phyloP scores from a whole-genome alignment of 805 yeast genomes.

The Komagataella pastoris region DNA sequence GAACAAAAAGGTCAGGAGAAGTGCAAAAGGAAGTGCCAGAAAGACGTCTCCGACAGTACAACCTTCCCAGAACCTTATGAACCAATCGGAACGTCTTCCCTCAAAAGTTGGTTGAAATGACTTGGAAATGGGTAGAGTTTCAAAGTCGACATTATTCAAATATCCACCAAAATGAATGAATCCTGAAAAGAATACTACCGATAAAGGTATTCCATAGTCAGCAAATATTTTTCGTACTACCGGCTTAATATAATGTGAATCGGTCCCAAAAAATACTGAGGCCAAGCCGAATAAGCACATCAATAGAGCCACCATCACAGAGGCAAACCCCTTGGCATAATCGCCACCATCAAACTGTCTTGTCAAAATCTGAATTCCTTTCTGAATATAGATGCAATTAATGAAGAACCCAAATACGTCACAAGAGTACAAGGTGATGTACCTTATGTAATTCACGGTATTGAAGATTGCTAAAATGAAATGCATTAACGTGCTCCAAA shows the following conservation, averaged over 20 bases:
- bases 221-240: constrained; percentile 54
- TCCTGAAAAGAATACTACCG: constrained; percentile 85
- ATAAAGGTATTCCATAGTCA: constrained; percentile 77
- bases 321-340: constrained; percentile 48
- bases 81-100: constrained; percentile 52
- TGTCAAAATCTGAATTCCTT: constrained; percentile 73
- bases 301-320: constrained; percentile 59
- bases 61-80: constrained; percentile 60
- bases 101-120: constrained; percentile 64
- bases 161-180: constrained; percentile 86
- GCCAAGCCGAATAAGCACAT: constrained; percentile 71
- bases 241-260: constrained; percentile 49
- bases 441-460: constrained; percentile 49
- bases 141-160: constrained; percentile 40
- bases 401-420: constrained; percentile 91
- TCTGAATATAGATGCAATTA: constrained; percentile 76
- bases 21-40: constrained; percentile 85
- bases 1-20: constrained; percentile 70
- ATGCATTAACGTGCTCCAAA: constrained; percentile 86
- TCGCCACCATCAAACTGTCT: constrained; percentile 44
- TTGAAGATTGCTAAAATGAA: constrained; percentile 58
- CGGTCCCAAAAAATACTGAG: constrained; percentile 39
- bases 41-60: constrained; percentile 66
- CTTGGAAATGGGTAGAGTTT: constrained; percentile 52
- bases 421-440: constrained; percentile 73